Percentiles rank a stretch among this genome's conserved stretches.
phyloP scores from a whole-genome alignment of 805 yeast genomes.

The Saccharomycopsis javanensis region DNA sequence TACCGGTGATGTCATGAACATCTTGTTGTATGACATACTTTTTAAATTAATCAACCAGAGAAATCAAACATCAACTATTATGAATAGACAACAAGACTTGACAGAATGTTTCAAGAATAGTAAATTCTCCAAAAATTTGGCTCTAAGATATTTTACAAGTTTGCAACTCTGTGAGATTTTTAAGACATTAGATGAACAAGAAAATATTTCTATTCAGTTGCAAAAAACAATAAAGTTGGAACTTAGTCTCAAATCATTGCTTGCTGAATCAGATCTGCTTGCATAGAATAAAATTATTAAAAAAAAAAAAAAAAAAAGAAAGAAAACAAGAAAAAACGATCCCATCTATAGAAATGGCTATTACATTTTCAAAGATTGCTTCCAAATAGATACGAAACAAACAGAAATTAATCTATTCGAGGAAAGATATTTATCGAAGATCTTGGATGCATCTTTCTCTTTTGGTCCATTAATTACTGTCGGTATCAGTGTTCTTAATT shows the following conservation, averaged over 20 bases:
- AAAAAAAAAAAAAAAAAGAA: not conserved
- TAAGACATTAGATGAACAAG: slow-evolving; percentile 8
- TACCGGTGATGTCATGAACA: not conserved
- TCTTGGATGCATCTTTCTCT: too few species aligned
- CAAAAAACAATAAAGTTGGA: slow-evolving; percentile 1
- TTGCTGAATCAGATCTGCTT: not conserved
- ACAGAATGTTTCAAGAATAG: slow-evolving; percentile 7
- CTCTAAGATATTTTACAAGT: slow-evolving; percentile 7
- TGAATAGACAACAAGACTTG: slow-evolving; percentile 5
- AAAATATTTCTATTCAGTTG: slow-evolving; percentile 5
- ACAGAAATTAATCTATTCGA: too few species aligned
- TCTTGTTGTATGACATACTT: slow-evolving; percentile 9
- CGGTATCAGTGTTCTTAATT: too few species aligned
- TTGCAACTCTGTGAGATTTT: slow-evolving; percentile 7
- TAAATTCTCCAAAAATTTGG: slow-evolving; percentile 9
- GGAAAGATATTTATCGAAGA: too few species aligned
- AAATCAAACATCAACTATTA: slow-evolving; percentile 6
- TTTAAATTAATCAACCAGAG: not conserved
- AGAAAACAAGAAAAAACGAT: too few species aligned
- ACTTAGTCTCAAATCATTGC: not conserved
- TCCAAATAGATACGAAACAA: too few species aligned
- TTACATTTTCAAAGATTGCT: too few species aligned
- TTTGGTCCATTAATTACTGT: too few species aligned
- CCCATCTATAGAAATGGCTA: too few species aligned
- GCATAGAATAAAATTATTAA: not conserved